Evolutionary conservation across 768 basidiomycete species (phyloP), one percentile per base, ranked within the genome.

Genomic region (Calocera cornea): DNA sequence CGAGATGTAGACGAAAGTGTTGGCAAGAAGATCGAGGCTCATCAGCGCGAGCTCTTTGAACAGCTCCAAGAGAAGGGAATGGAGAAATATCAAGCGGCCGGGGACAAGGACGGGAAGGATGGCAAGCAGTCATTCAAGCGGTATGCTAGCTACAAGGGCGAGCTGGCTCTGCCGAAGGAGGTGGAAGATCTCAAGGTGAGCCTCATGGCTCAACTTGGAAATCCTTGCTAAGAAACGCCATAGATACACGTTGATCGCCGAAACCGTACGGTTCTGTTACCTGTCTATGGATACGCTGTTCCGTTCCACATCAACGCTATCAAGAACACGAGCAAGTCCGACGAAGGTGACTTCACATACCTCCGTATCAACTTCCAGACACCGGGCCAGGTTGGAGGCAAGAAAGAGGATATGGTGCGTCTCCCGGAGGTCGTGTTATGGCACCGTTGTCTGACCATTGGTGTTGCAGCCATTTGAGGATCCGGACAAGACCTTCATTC

Each of bases 251-350:
- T 98, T 31, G 97, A 99, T 75, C 86, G 90, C 72, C 92, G 93
- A 75, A 84, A 89, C 17, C 87, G 90, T 69, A 92, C 94, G 0
- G 87, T 98, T 65, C 84, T 98, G 54, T 77, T 98, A 2, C 97
- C 97, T 17, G 87, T 98, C 70, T 86, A 97, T 72, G 97, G 97
- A 1, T 97, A 89, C 72, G 92, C 94, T 0, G 94, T 95, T 0
- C 94, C 95, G 0, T 97, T 95, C 81, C 97, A 99, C 75, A 95
- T 98, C 78, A 95, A 95, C 74, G 93, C 93, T 1, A 92, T 99
- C 70, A 98, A 99, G 79, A 98, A 95, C 74, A 90, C 89, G 34
- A 94, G 90, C 80, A 98, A 98, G 80, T 97, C 85, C 70, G 95
- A 99, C 70, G 97, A 98, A 77, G 92, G 90, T 3, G 93, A 98